Base-by-base conservation (phyloP, 1,284 basidiomycete genomes). In the Ganoderma meredithae region DNA sequence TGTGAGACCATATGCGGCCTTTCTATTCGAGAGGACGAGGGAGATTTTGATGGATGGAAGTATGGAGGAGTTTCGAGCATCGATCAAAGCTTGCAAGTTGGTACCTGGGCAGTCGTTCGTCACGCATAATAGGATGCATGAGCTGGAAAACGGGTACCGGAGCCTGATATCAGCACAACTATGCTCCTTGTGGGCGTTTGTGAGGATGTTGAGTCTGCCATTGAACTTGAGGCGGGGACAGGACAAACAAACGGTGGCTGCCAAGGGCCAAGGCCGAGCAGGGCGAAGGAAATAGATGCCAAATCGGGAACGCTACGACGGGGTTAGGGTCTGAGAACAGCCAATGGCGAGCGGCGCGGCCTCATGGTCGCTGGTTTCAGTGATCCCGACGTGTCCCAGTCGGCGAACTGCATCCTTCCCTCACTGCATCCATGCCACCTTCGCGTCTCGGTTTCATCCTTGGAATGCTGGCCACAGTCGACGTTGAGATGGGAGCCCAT, bases 31-130 rank as follows among this genome's bases (percentile, higher is more conserved):
- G 67, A 99, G 81, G 49, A 99, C 97, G 73, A 93, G 88, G 55
- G 85, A 86, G 78, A 99, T 94, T 62, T 85, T 81, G 1, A 92
- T 84, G 70, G 90, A 80, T 33, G 95, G 91, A 53, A 95, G 84
- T 17, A 86, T 79, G 62, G 86, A 81, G 17, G 92, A 88, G 74
- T 88, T 84, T 72, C 85, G 88, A 6, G 96, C 95, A 79, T 98
- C 94, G 76, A 99, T 95, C 68, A 99, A 86, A 0, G 97, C 97
- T 82, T 99, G 97, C 31, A 99, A 88, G 81, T 99, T 99, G 39
- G 94, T 93, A 53, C 97, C 96, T 98, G 73, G 59, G 7, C 44
- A 53, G 10, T 27, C 40, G 66, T 71, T 72, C 6, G 36, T 59
- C 17, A 40, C 22, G 39, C 27, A 25, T 41, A 40, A 39, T 22